Evolutionary conservation across 495 filamentous ascomycete species (phyloP).

Genomic region (Xylaria sp.): DNA sequence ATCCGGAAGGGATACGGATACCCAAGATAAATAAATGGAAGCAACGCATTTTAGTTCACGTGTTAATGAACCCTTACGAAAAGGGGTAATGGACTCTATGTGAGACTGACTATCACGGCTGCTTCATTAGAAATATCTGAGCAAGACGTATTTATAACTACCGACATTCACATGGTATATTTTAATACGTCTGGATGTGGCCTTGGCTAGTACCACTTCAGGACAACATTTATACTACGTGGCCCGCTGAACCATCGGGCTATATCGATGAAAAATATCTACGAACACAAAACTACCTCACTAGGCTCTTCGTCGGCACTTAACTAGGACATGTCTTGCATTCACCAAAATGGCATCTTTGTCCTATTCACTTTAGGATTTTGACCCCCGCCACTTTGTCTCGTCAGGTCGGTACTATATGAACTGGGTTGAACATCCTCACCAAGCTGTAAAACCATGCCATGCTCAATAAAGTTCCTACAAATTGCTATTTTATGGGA

Average conservation of each 20-base stretch:
- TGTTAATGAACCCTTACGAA: too few species aligned
- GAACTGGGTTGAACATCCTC: neutral
- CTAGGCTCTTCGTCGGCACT: neutral
- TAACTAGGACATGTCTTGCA: neutral
- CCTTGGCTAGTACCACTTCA: neutral
- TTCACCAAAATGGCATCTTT: neutral
- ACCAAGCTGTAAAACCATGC: neutral
- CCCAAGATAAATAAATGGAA: neutral
- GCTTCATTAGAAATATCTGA: too few species aligned
- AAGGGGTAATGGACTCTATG: too few species aligned
- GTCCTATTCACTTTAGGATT: neutral
- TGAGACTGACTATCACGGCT: too few species aligned
- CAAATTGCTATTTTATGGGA: neutral
- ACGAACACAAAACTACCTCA: neutral
- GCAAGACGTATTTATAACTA: too few species aligned
- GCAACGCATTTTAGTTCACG: neutral
- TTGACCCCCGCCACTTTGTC: neutral
- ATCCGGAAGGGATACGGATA: too few species aligned
- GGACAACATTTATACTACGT: neutral
- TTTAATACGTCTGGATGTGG: neutral
- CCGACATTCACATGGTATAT: neutral
- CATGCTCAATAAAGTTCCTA: neutral
- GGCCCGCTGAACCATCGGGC: neutral
- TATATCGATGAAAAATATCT: neutral
- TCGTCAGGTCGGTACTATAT: neutral